Base-by-base conservation (phyloP, 2,329 filamentous ascomycete species). In the Botryotinia narcissicola region DNA sequence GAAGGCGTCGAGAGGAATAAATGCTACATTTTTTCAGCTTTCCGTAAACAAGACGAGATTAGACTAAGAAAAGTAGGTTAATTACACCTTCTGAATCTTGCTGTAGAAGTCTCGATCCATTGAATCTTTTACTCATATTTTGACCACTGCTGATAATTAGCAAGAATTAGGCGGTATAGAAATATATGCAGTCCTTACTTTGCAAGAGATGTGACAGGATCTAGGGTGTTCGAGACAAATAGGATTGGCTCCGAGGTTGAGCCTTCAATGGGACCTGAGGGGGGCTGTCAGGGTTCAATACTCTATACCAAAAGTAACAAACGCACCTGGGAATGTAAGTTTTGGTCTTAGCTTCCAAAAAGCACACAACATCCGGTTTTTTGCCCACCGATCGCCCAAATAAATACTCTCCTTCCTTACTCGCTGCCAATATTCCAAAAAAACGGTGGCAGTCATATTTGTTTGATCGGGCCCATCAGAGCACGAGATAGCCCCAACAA, bases 151-250 rank as follows among this genome's bases (percentile, higher is more conserved):
- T 51, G 10, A 10, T 37, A 22, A 35, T 51, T 67, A 67, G 63
- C 42, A 44, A 67, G 40, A 67, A 22, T 25, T 9, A 5, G 20
- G 29, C 37, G 25, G 40, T 18, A 37, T 5, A 42, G 9, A 1
- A 51, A 6, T 51, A 3, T 22, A 67, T 48, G 7, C 22, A 12
- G 2, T 46, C n/a, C 14, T 22, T 51, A 67, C 44, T 77, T 77
- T 3, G 71, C 48, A 29, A 83, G 75, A 25, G 82, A 82, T 16
- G 82, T 81, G 29, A 84, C 75, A 25, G 81, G 81, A 74, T 84
- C 82, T 42, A 80, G 18, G 75, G 9, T 83, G 44, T 83, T 84
- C 63, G 82, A 82, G 54, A 82, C 57, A 73, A 84, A 83, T 8
- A 84, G 76, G 48, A 83, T 79, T 29, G 83, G 82, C 73, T 82